Evolutionary conservation across 179 eudicot genomes (phyloP), one percentile per base, ranked within the genome.

Genomic region (Amaranthus tricolor): DNA sequence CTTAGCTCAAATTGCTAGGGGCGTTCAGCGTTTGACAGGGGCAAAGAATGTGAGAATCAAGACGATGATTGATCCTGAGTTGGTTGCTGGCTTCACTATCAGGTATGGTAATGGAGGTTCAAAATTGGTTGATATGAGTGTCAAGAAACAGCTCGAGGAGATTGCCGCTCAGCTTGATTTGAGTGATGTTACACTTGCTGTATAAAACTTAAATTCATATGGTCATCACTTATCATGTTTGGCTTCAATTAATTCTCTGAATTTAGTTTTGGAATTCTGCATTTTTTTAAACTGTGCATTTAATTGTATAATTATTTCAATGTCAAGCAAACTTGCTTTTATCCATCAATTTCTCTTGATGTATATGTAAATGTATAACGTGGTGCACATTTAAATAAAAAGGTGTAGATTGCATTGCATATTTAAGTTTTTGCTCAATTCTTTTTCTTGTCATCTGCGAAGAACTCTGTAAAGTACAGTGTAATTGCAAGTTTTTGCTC

Each of bases 131-230:
- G 99, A 93, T 70, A 85, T 95, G 88, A 95, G 99, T 73, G 97
- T 95, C 76, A 93, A 87, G 92, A 95, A 91, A 66, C 99, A 95
- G 84, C 89, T 95, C 51, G 89, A 87, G 69, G 99, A 93, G 79
- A 86, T 95, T 72, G 90, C 98, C 31, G 72, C 86, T 62, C 90
- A 84, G 81, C 89, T 93, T 66, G 97, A 95, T 47, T 6, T 95
- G 8, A 82, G 86, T 10, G 99, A 95, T 76, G 60, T 85, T 78
- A 72, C 67, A 58, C 81, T 78, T 64, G 40, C 40, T 31, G 78
- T 73, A 53, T 77, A 64, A 77, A 20, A 6, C 5, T 57, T 44
- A 21, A 1, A 5, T 8, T 59, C 15, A 31, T 64, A 61, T 72
- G 69, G 40, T 67, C 17, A 31, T 31, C 40, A 31, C 40, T 31